Base-by-base conservation (phyloP, 805 yeast genomes). In the Dipodascus albidus region DNA sequence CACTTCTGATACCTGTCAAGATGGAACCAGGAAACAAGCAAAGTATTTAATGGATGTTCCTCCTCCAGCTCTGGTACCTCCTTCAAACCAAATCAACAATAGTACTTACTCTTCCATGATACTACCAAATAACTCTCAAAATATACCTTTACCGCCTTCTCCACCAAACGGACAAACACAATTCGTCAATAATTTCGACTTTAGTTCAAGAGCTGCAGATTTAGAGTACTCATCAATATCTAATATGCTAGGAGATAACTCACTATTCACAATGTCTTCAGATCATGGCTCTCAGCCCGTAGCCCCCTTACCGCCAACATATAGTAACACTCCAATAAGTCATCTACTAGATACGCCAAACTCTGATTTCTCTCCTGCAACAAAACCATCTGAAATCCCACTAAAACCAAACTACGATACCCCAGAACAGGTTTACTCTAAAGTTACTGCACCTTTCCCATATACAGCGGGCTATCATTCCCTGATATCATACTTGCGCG, bases 1-100 rank as follows among this genome's bases (percentile, higher is more conserved):
- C 0, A 67, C 86, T 11, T 74, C 72, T 1, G 75, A 70, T 21
- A 72, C 83, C 1, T 89, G 96, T 68, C 79, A 79, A 27, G 96
- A 90, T 70, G 96, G 96, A 1, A 91, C 93, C 2, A 71, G 96
- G 51, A 75, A 80, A 57, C 85, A 85, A 70, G 72, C 72, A 35
- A 89, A 89, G 67, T 89, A 89, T 58, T 65, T 89, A 52, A 72
- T 77, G 42, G 93, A 83, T 54, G 78, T 78, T 3, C 49, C 47
- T n/a, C 41, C 52, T 3, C 44, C 23, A n/a, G 24, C 21, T 21
- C 31, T 38, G 3, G 11, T 9, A 11, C 52, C 52, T 33, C 19
- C 49, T 23, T 22, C 50, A 11, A 23, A 17, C 4, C 44, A 14
- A 19, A 38, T 4, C 44, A 38, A 4, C 44, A 38, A 19, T 17